Conservation (phyloP, 306 rosid species). For the Acacia crassicarpa region DNA sequence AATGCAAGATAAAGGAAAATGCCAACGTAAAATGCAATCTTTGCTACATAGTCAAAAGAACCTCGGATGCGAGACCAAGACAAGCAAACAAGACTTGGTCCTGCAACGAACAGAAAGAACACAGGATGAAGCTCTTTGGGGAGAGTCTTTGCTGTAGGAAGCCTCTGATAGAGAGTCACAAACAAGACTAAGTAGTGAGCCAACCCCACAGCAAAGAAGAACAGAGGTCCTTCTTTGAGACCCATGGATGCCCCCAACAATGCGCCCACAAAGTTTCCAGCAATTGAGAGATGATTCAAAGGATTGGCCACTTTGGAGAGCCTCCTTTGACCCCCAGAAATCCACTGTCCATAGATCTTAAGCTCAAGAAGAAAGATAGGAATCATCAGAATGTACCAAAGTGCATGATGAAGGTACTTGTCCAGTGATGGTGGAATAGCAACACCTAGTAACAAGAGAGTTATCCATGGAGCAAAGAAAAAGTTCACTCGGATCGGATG, state of each 20-base stretch:
- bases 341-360: slow-evolving; percentile 90
- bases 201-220: slow-evolving; percentile 77
- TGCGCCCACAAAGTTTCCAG: slow-evolving; percentile 85
- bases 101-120: slow-evolving; percentile 79
- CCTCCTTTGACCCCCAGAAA: slow-evolving; percentile 72
- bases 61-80: slow-evolving; percentile 78
- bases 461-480: slow-evolving; percentile 81
- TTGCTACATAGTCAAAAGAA: slow-evolving; percentile 58
- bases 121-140: slow-evolving; percentile 88
- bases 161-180: slow-evolving; percentile 82
- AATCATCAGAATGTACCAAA: slow-evolving; percentile 76
- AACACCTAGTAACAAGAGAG: slow-evolving; percentile 68
- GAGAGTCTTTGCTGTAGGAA: slow-evolving; percentile 68
- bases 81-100: slow-evolving; percentile 77
- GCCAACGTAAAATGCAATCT: slow-evolving; percentile 62
- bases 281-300: slow-evolving; percentile 65
- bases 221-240: slow-evolving; percentile 72
- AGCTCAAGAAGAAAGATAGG: slow-evolving; percentile 76
- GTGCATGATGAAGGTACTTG: slow-evolving; percentile 41
- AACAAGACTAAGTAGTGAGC: slow-evolving; percentile 70
- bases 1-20: slow-evolving; percentile 78
- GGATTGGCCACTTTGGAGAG: slow-evolving; percentile 86
- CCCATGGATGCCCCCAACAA: slow-evolving; percentile 79
- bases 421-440: slow-evolving; percentile 65
- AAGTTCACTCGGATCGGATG: slow-evolving; percentile 80